phyloP scores from a whole-genome alignment of 257 asterid genomes.

The Solanum etuberosum region DNA sequence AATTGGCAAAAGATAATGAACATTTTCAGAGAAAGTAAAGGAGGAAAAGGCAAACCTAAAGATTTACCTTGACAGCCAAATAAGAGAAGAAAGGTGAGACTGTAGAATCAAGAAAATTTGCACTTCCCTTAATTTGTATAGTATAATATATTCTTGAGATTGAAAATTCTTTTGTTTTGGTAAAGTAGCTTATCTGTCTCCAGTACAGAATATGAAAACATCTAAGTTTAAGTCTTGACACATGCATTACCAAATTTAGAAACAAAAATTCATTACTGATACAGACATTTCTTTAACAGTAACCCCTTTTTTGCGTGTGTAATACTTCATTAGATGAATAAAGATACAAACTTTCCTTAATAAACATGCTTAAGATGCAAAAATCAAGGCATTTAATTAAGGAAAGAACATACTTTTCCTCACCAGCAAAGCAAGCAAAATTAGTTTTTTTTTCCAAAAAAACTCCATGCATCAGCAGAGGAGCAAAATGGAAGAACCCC shows the following conservation, averaged over 20 bases:
- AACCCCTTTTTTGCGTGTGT: not conserved
- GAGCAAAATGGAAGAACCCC: not conserved
- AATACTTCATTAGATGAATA: not conserved
- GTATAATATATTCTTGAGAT: not conserved
- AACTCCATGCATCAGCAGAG: not conserved
- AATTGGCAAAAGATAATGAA: not conserved
- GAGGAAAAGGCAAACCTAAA: not conserved
- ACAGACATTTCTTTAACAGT: not conserved
- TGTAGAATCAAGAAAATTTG: not conserved
- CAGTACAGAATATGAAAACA: not conserved
- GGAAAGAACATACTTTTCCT: slow-evolving; percentile 8
- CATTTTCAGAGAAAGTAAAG: not conserved
- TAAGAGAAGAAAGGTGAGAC: not conserved
- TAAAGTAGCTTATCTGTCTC: not conserved
- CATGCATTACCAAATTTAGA: not conserved
- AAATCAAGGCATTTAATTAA: slow-evolving; percentile 2
- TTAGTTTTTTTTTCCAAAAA: not conserved
- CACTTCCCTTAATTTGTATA: not conserved
- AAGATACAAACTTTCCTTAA: not conserved
- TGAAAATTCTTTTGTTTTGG: not conserved
- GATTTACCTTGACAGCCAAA: not conserved
- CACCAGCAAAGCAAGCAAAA: not conserved
- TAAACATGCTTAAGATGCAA: not conserved
- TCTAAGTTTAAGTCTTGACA: not conserved
- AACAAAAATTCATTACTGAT: not conserved